phyloP scores from a whole-genome alignment of 257 asterid species.

The Primulina huaijiensis region DNA sequence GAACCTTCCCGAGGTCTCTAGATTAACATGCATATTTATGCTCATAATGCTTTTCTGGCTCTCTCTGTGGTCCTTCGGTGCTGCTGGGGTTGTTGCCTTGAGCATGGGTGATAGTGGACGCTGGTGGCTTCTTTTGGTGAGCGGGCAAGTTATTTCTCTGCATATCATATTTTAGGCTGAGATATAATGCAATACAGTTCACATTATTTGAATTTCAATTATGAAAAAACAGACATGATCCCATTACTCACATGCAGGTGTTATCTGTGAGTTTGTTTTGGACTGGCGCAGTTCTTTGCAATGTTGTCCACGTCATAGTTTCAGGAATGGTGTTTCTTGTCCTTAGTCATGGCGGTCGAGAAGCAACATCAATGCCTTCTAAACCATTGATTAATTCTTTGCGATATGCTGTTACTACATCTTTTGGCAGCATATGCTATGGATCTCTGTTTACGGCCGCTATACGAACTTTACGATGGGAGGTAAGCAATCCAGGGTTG shows the following conservation, averaged over 20 bases:
- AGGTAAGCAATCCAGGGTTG: slow-evolving; percentile 51
- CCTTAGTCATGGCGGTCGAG: slow-evolving; percentile 81
- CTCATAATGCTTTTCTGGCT: slow-evolving; percentile 87
- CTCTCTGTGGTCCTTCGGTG: slow-evolving; percentile 89
- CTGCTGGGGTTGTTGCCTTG: slow-evolving; percentile 84
- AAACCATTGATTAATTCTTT: slow-evolving; percentile 64
- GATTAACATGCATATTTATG: slow-evolving; percentile 71
- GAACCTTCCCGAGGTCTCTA: slow-evolving; percentile 74
- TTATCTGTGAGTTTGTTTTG: slow-evolving; percentile 88
- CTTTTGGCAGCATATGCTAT: slow-evolving; percentile 97
- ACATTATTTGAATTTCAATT: slow-evolving; percentile 17
- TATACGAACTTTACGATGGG: slow-evolving; percentile 90
- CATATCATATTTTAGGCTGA: slow-evolving; percentile 25
- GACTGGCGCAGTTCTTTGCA: slow-evolving; percentile 97
- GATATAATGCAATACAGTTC: slow-evolving; percentile 1
- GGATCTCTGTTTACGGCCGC: slow-evolving; percentile 99
- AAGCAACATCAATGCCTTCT: slow-evolving; percentile 83
- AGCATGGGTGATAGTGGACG: slow-evolving; percentile 81
- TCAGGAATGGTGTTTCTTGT: slow-evolving; percentile 93
- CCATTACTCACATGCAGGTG: slow-evolving; percentile 44
- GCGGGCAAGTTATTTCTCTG: slow-evolving; percentile 95
- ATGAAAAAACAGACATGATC: slow-evolving; percentile 18
- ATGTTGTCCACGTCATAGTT: slow-evolving; percentile 80
- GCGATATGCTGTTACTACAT: slow-evolving; percentile 75
- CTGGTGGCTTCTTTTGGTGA: slow-evolving; percentile 99